Evolutionary conservation across 345 rosid genomes (phyloP), one percentile per base, ranked within the genome.

Genomic region (Triadica sebifera): DNA sequence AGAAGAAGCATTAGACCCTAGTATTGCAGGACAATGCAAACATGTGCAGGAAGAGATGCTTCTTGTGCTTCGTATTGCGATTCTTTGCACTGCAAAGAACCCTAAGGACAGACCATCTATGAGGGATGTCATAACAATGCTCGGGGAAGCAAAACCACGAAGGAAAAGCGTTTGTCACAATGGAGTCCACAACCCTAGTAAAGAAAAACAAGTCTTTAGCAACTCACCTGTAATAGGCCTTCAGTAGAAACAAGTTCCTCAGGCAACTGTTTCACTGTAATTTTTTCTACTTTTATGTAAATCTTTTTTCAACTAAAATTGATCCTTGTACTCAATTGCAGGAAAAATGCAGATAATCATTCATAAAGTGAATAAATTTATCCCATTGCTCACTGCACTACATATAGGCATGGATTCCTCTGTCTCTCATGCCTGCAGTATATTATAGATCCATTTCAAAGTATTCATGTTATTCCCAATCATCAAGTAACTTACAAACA

Each of bases 31-130:
- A 0, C 87, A 90, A 25, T 92, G 91, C 74, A 92, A 85, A 81
- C 87, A 85, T 52, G 91, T 89, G 51, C 90, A 90, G 75, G 97
- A 94, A 65, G 97, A 89, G 86, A 91, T 91, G 93, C 92, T 88
- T 61, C 76, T 89, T 24, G 92, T 88, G 15, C 82, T 91, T 0
- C 73, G 91, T 47, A 86, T 94, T 3, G 95, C 97, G 4, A 86
- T 92, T 78, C 87, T 91, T 19, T 88, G 95, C 74, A 91, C 91
- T 0, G 91, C 95, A 25, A 92, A 88, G 78, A 90, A 89, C 39
- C 95, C 97, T 0, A 92, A 87, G 82, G 96, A 92, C 69, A 83
- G 97, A 65, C 97, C 97, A 11, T 87, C 98, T 6, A 89, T 89
- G 87, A 90, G 96, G 62, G 97, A 92, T 19, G 82, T 92, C 6